Evolutionary conservation across 306 rosid genomes (phyloP).

Genomic region (Dryas drummondii): DNA sequence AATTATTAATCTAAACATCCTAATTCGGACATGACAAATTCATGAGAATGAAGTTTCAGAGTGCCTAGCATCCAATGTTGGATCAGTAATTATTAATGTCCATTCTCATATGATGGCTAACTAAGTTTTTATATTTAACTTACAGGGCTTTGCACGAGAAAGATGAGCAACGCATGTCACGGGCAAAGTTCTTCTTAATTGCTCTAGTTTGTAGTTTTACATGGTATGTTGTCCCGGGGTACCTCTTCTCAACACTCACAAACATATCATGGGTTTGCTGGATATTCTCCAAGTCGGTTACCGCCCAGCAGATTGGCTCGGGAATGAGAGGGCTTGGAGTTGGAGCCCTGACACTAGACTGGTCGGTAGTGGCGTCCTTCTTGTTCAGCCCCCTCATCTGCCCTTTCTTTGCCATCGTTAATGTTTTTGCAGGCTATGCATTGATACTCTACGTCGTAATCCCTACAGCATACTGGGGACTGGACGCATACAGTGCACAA

Average conservation of each 20-base stretch:
- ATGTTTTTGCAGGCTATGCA: constrained; percentile 57
- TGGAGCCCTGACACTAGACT: constrained; percentile 73
- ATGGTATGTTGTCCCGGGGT: constrained; percentile 72
- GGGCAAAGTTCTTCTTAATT: constrained; percentile 66
- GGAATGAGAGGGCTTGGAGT: constrained; percentile 82
- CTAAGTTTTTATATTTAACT: neutral
- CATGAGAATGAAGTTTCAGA: neutral
- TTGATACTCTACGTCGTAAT: constrained; percentile 41
- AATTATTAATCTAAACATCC: neutral
- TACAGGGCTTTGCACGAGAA: constrained; percentile 82
- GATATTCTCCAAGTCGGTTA: constrained; percentile 72
- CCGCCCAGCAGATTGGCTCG: constrained; percentile 81
- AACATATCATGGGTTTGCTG: constrained; percentile 84
- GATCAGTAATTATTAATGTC: neutral
- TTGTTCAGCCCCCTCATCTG: constrained; percentile 72
- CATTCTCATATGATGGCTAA: neutral
- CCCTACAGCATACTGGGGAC: constrained; percentile 70
- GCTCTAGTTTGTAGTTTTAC: constrained; percentile 67
- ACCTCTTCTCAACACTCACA: constrained; percentile 69
- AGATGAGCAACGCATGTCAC: constrained; percentile 47
- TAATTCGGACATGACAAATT: neutral
- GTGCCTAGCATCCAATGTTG: neutral
- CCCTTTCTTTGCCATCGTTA: constrained; percentile 74
- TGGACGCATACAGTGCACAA: constrained; percentile 46
- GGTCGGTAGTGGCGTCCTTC: constrained; percentile 73